These are phyloP conservation scores for Saccharata proteae DNA, from an alignment of 2,329 filamentous ascomycete species.

Conservation along the genomic window DNA sequence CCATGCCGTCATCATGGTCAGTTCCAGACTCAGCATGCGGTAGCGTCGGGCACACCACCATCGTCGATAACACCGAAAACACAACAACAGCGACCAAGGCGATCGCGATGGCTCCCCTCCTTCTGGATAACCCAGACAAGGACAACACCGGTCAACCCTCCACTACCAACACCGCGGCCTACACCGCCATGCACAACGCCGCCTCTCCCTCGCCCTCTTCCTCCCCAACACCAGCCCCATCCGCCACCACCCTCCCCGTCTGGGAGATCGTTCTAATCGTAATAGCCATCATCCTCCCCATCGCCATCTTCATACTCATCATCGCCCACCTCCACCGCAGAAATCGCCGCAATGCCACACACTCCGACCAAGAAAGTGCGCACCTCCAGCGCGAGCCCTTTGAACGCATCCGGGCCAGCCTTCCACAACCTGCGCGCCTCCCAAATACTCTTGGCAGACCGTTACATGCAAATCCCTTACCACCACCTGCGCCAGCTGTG, in stretches of 20 bases:
- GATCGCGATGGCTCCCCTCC: no score
- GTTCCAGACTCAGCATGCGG: no score
- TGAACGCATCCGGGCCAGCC: conserved; percentile 13
- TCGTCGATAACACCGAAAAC: no score
- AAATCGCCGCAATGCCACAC: neutral
- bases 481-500: no score
- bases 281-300: conserved; percentile 15
- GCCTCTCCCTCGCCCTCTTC: conserved; percentile 38
- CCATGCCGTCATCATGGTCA: no score
- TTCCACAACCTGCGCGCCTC: neutral
- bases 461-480: no score
- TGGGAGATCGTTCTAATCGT: neutral
- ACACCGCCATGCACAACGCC: conserved; percentile 24
- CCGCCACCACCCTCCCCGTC: conserved; percentile 12
- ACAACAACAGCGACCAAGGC: no score
- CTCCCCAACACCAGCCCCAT: conserved; percentile 37
- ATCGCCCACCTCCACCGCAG: neutral
- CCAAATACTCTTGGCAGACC: neutral
- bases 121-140: neutral
- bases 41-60: no score
- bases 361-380: neutral
- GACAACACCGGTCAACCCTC: neutral
- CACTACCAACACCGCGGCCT: neutral
- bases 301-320: conserved; percentile 24
- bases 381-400: conserved; percentile 27